These are phyloP conservation scores for Eutypella sp. DNA, from an alignment of 2,329 filamentous ascomycete species.

Conservation along the genomic window DNA sequence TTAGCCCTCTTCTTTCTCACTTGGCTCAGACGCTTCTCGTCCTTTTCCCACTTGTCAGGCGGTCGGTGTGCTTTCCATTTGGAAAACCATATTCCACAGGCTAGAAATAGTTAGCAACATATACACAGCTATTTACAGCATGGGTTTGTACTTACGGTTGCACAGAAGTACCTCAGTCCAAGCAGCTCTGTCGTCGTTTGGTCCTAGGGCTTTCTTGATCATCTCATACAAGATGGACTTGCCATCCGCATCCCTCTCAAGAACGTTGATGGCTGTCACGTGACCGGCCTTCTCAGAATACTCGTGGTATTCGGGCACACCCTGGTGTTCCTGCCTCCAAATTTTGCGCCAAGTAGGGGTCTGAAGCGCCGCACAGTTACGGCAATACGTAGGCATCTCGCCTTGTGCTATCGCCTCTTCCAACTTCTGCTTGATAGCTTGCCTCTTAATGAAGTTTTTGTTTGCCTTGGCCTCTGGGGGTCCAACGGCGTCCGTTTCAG, in stretches of 20 bases:
- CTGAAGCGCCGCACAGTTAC: conserved; percentile 90
- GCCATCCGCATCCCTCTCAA: conserved; percentile 58
- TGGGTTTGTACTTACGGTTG: conserved; percentile 61
- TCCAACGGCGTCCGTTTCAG: conserved; percentile 37
- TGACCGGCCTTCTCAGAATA: conserved; percentile 68
- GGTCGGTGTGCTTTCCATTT: conserved; percentile 86
- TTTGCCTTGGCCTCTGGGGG: conserved; percentile 40
- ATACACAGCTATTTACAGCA: conserved; percentile 2
- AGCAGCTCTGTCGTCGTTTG: conserved; percentile 56
- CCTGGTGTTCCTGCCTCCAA: conserved; percentile 71
- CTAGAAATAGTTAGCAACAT: conserved; percentile 34
- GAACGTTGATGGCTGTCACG: conserved; percentile 67
- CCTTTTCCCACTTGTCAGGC: conserved; percentile 74
- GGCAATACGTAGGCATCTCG: conserved; percentile 81
- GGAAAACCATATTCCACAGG: conserved; percentile 90
- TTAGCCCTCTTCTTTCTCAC: conserved; percentile 45
- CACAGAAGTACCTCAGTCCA: conserved; percentile 77
- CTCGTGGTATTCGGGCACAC: conserved; percentile 64
- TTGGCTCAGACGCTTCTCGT: conserved; percentile 46
- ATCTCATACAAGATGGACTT: conserved; percentile 65
- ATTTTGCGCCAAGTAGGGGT: conserved; percentile 96
- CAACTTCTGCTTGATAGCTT: conserved; percentile 53
- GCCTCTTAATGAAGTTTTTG: conserved; percentile 62
- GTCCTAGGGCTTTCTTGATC: conserved; percentile 67
- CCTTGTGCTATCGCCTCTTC: conserved; percentile 68